Evolutionary conservation across 148 eudicot genomes (phyloP).

Genomic region (Limonium bicolor): DNA sequence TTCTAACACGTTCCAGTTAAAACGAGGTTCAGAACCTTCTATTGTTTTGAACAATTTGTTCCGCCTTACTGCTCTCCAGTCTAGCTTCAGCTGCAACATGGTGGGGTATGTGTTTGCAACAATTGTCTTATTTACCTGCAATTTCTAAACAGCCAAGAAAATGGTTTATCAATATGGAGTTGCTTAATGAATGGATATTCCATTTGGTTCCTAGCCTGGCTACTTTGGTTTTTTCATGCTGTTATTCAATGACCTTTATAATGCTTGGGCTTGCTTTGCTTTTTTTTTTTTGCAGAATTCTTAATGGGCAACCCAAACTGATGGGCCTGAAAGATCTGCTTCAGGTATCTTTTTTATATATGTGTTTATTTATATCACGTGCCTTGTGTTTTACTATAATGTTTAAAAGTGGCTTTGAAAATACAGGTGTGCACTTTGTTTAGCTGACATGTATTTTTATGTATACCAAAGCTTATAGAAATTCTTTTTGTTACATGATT

Average conservation of each 20-base stretch:
- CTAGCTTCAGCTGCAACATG: slow-evolving; percentile 97
- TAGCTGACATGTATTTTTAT: no score
- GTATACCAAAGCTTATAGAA: no score
- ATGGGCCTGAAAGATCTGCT: slow-evolving; percentile 91
- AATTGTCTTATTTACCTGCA: no score
- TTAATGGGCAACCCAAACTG: slow-evolving; percentile 71
- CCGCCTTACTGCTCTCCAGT: slow-evolving; percentile 83
- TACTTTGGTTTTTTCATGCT: slow-evolving; percentile 1
- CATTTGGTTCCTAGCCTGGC: background rate
- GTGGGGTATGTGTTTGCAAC: slow-evolving; percentile 80
- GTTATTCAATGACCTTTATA: no score
- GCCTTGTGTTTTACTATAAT: background rate
- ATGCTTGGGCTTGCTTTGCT: background rate
- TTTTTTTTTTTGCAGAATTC: slow-evolving; percentile 39
- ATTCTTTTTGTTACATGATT: no score
- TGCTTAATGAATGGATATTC: no score
- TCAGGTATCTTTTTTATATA: slow-evolving; percentile 35
- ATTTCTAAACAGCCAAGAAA: no score
- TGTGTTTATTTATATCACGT: background rate
- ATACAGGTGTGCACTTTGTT: no score
- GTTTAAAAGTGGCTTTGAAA: no score
- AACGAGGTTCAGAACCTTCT: slow-evolving; percentile 82
- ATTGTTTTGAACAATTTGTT: slow-evolving; percentile 82
- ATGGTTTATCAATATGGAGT: no score
- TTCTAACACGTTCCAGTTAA: slow-evolving; percentile 39